Evolutionary conservation across 2,329 filamentous ascomycete genomes (phyloP), one percentile per base, ranked within the genome.

Genomic region (Hysterium pulicare): DNA sequence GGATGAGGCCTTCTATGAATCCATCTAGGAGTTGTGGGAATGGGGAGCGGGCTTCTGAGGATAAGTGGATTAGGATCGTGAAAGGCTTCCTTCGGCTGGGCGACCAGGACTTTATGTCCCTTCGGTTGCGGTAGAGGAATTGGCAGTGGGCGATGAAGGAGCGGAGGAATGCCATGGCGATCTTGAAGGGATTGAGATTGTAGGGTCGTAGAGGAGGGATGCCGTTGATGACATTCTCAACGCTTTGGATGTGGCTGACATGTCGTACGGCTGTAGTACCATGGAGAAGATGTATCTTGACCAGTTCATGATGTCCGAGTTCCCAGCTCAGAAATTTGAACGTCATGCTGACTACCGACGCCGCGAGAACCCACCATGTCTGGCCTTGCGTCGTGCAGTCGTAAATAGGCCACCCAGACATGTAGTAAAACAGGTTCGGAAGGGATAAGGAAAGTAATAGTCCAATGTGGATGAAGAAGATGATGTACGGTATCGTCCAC

Each of bases 121-220:
- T 15, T 3, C 32, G 32, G 32, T 34, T 34, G 32, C 16, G 32
- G 32, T 34, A 34, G 15, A 34, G n/a, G 32, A 34, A 34, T 17
- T 34, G 32, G 4, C 17, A 11, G 32, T 17, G 32, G 32, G 32
- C 32, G 32, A 34, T 15, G 3, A 11, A n/a, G 32, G 32, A 11
- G 32, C 32, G 32, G 11, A 34, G 32, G 32, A 34, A 34, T 19
- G 17, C 15, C 16, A 19, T 34, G 11, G 32, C 32, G 32, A 34
- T 34, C 16, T 34, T 34, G 32, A 34, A 34, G 9, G 32, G 32
- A 19, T 34, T 34, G 32, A 34, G 32, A 19, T 34, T 34, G 32
- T 34, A 16, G 11, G 32, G 32, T 19, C 32, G 32, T 19, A 34
- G 13, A 3, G 32, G 32, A 10, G 32, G 32, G 32, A 34, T 15